Conservation (phyloP, 805 yeast species). For the Saccharomycopsis selenospora region DNA sequence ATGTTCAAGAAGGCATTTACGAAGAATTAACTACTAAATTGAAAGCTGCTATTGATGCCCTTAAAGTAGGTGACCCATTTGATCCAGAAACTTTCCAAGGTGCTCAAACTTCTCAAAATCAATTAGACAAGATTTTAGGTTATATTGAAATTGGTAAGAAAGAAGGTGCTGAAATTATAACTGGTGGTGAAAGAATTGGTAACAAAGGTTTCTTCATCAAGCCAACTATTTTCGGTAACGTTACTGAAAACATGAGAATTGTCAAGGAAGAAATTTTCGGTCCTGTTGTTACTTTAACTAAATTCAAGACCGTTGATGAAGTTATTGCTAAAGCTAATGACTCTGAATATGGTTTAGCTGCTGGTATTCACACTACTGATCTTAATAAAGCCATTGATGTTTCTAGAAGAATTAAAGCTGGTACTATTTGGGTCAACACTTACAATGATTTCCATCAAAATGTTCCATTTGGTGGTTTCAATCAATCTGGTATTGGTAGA, state of each 20-base stretch:
- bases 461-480: constrained; percentile 79
- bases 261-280: constrained; percentile 75
- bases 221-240: constrained; percentile 72
- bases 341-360: constrained; percentile 72
- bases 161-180: constrained; percentile 58
- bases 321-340: constrained; percentile 60
- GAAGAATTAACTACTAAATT: constrained; percentile 54
- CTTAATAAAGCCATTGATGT: constrained; percentile 56
- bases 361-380: constrained; percentile 67
- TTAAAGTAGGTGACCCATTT: constrained; percentile 73
- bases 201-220: constrained; percentile 62
- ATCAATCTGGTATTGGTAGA: constrained; percentile 77
- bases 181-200: constrained; percentile 66
- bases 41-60: constrained; percentile 45
- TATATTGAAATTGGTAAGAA: constrained; percentile 61
- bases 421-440: constrained; percentile 77
- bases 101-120: constrained; percentile 67
- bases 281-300: constrained; percentile 66
- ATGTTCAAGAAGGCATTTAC: constrained; percentile 64
- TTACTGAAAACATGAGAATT: constrained; percentile 52
- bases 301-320: constrained; percentile 62
- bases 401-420: constrained; percentile 59
- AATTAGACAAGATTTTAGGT: constrained; percentile 59
- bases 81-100: constrained; percentile 63
- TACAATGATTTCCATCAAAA: constrained; percentile 68